Evolutionary conservation across 2,329 filamentous ascomycete genomes (phyloP).

Genomic region (Paramyrothecium sp.): DNA sequence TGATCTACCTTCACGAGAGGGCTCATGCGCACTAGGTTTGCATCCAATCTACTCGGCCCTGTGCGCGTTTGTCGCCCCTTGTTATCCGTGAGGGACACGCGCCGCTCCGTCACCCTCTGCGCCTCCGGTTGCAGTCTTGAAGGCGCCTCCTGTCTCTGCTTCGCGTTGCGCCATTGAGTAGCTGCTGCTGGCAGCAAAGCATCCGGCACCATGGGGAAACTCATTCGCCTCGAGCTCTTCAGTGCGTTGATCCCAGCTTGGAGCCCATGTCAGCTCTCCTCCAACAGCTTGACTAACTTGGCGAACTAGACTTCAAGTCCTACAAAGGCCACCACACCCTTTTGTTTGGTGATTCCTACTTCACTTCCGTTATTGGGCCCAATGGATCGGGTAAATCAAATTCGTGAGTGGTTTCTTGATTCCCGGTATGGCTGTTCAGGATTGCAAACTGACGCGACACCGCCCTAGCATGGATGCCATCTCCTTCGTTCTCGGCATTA

Average conservation of each 20-base stretch:
- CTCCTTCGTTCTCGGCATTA: constrained; percentile 97
- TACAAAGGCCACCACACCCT: constrained; percentile 96
- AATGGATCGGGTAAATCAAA: constrained; percentile 99
- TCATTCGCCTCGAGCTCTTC: constrained; percentile 90
- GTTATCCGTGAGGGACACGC: constrained; percentile 18
- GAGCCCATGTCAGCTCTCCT: not conserved
- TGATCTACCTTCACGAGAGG: not conserved
- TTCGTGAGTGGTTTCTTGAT: constrained; percentile 59
- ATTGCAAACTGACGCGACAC: no score
- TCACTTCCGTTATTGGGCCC: constrained; percentile 97
- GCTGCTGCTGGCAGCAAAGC: constrained; percentile 12
- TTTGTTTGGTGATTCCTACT: constrained; percentile 95
- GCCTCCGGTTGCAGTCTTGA: constrained; percentile 11
- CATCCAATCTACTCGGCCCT: not conserved
- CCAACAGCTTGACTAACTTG: constrained; percentile 12
- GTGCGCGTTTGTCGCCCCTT: constrained; percentile 15
- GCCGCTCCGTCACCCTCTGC: constrained; percentile 14
- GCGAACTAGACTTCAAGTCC: constrained; percentile 85
- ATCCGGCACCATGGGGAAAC: constrained; percentile 78
- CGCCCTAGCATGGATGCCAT: constrained; percentile 88
- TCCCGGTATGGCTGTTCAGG: no score
- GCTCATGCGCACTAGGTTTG: not conserved
- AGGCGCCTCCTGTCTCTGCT: constrained; percentile 6
- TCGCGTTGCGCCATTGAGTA: constrained; percentile 5
- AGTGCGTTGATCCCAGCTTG: constrained; percentile 54